Evolutionary conservation across 306 rosid species (phyloP).

Genomic region (Spatholobus suberectus): DNA sequence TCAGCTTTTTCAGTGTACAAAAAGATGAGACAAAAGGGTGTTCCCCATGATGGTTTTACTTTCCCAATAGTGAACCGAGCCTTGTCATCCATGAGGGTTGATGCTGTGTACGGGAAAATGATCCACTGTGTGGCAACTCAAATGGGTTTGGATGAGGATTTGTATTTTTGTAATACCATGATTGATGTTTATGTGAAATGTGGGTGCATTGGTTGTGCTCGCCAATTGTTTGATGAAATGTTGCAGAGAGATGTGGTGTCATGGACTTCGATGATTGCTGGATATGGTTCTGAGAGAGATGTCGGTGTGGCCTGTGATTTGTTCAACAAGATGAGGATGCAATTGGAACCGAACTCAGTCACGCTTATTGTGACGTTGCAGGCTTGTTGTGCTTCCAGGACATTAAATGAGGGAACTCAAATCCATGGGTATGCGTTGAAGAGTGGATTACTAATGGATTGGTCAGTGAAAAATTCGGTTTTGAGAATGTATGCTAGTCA

Average conservation of each 20-base stretch:
- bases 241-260: slow-evolving; percentile 55
- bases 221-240: slow-evolving; percentile 54
- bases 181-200: slow-evolving; percentile 56
- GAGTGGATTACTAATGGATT: slow-evolving; percentile 49
- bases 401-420: slow-evolving; percentile 45
- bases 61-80: slow-evolving; percentile 54
- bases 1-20: slow-evolving; percentile 50
- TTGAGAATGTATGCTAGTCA: slow-evolving; percentile 56
- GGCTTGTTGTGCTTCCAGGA: slow-evolving; percentile 42
- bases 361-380: slow-evolving; percentile 60
- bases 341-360: slow-evolving; percentile 52
- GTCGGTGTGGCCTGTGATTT: slow-evolving; percentile 34
- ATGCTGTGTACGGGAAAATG: slow-evolving; percentile 51
- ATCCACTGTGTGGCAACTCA: slow-evolving; percentile 55
- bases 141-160: slow-evolving; percentile 56
- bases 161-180: slow-evolving; percentile 64
- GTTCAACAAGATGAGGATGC: slow-evolving; percentile 55
- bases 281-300: slow-evolving; percentile 43
- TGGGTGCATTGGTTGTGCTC: slow-evolving; percentile 30
- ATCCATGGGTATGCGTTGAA: slow-evolving; percentile 57
- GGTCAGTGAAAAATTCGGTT: slow-evolving; percentile 52
- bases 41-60: slow-evolving; percentile 53
- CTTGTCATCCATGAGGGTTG: slow-evolving; percentile 34
- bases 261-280: slow-evolving; percentile 61
- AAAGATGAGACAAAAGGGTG: slow-evolving; percentile 53